Percentiles rank a stretch among this genome's conserved stretches.
Conservation (phyloP, 75 land plant species). For the Cryptomeria japonica region DNA sequence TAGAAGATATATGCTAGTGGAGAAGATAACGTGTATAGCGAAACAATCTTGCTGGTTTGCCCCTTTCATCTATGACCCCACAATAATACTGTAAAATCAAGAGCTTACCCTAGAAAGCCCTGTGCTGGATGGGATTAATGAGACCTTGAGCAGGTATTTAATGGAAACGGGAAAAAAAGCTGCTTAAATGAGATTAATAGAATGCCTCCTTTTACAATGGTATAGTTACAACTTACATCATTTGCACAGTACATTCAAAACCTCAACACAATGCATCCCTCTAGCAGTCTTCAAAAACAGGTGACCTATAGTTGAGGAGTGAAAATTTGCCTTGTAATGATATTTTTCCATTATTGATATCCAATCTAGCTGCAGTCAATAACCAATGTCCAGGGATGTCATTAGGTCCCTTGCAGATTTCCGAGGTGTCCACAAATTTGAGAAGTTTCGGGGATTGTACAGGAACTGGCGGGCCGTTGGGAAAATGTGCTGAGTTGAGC, state of each 20-base stretch:
- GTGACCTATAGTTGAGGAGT: slow-evolving; percentile 29
- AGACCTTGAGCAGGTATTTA: not conserved
- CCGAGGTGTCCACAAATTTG: slow-evolving; percentile 67
- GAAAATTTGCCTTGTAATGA: slow-evolving; percentile 65
- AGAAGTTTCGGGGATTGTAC: slow-evolving; percentile 52
- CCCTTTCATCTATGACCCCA: not conserved
- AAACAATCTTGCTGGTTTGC: not conserved
- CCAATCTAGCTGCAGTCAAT: slow-evolving; percentile 75
- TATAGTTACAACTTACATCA: not conserved
- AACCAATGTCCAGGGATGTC: slow-evolving; percentile 91
- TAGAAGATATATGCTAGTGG: not conserved
- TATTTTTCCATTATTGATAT: slow-evolving; percentile 68
- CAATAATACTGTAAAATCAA: not conserved
- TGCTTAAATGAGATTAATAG: not conserved
- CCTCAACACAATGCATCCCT: not conserved
- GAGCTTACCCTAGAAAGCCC: not conserved
- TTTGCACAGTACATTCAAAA: not conserved
- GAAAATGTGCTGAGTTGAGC: slow-evolving; percentile 16
- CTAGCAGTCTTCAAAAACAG: not conserved
- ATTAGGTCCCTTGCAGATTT: slow-evolving; percentile 70
- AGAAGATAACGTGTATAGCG: not conserved
- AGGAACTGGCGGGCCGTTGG: slow-evolving; percentile 55
- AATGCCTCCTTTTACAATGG: not conserved
- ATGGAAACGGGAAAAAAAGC: not conserved
- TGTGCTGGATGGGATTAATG: not conserved